Conservation (phyloP, 352 stramenopile species). For the Phytophthora pseudosyringae region DNA sequence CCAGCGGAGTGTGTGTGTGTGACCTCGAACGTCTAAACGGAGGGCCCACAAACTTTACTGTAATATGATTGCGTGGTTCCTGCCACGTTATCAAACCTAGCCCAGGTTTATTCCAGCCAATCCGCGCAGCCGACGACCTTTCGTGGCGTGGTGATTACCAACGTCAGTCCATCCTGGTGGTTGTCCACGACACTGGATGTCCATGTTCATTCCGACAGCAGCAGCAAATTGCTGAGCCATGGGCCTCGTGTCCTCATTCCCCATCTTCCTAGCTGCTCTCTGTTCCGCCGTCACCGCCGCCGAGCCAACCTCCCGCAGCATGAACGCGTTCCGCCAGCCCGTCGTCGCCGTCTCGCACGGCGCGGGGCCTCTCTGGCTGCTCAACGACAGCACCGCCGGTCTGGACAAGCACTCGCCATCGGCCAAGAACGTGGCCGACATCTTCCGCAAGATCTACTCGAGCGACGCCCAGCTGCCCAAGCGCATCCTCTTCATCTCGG, state of each 20-base stretch:
- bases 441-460: slow-evolving; percentile 46
- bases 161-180: background rate
- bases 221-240: slow-evolving; percentile 5
- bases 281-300: background rate
- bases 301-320: slow-evolving; percentile 2
- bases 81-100: slow-evolving; percentile 27
- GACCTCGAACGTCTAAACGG: no score
- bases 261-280: slow-evolving; percentile 13
- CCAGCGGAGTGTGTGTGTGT: no score
- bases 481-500: slow-evolving; percentile 87
- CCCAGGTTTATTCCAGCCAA: slow-evolving; percentile 8
- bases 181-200: no score
- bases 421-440: slow-evolving; percentile 36
- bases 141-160: slow-evolving; percentile 6
- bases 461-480: slow-evolving; percentile 51
- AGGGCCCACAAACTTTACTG: background rate
- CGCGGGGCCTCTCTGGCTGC: slow-evolving; percentile 50
- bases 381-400: slow-evolving; percentile 34
- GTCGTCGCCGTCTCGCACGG: slow-evolving; percentile 55
- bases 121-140: background rate
- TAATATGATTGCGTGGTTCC: slow-evolving; percentile 13
- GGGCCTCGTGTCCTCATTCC: slow-evolving; percentile 12
- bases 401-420: slow-evolving; percentile 34
- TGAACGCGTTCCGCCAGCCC: slow-evolving; percentile 40
- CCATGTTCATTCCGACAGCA: background rate